Base-by-base conservation (phyloP, 176 grass and related monocot genomes). In the Olyra latifolia region DNA sequence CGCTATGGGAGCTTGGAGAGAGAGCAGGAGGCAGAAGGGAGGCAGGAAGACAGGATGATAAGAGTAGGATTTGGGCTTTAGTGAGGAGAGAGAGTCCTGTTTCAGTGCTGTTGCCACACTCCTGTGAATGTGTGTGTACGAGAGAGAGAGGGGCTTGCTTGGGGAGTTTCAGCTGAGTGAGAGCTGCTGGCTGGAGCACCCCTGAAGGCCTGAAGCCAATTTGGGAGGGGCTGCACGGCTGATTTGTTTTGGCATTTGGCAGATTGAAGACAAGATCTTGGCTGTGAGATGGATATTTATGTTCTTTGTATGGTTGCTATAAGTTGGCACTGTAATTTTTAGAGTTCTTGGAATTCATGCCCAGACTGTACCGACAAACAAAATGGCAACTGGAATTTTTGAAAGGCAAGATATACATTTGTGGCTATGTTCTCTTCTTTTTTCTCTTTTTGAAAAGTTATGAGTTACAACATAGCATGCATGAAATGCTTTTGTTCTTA, bases 11-110 rank as follows among this genome's bases (percentile, higher is more conserved):
- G 40, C 68, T 74, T 61, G 38, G 45, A 23, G n/a, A 53, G 76
- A 65, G 63, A 71, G 73, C 66, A 79, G 58, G 66, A 60, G 64
- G 62, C 82, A 82, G 10, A 41, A 78, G 55, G 83, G 83, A 80
- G 86, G 84, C 82, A 88, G 83, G 63, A 76, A 76, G 77, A 87
- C 80, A 76, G 28, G 69, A 80, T 75, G 80, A 80, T 79, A 87
- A 83, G 79, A 87, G 62, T 60, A 75, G 88, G 75, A 48, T 87
- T 90, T 87, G 88, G 75, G 88, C 46, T 75, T 87, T 76, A 63
- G 55, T 25, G 75, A 57, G 10, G 10, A 39, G 66, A 78, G 58
- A n/a, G 73, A 32, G 62, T 25, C 30, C 4, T 28, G n/a, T 19
- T 42, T 66, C 47, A 1, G n/a, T 67, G 63, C 47, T 58, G 60